A percentile compares a stretch with the other conserved stretches of the same genome.
Conservation (phyloP, 805 yeast species). For the Martiniozyma abietophila region DNA sequence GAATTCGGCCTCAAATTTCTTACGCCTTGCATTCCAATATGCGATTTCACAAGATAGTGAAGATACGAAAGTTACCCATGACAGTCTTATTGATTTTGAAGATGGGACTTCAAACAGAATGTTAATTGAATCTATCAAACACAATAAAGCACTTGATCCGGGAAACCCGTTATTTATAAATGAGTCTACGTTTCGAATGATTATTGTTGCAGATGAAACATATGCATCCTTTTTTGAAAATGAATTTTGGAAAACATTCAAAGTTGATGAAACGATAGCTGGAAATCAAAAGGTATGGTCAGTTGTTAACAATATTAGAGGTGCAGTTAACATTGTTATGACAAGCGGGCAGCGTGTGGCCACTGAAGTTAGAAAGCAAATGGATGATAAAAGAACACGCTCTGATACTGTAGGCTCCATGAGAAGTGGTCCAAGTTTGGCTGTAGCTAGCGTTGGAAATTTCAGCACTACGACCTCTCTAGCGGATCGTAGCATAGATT, state of each 20-base stretch:
- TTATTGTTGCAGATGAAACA: constrained; percentile 85
- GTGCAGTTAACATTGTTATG: constrained; percentile 81
- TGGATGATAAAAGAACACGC: constrained; percentile 55
- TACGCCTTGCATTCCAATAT: constrained; percentile 83
- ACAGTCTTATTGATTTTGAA: constrained; percentile 10
- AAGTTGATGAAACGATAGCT: constrained; percentile 36
- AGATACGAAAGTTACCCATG: neutral
- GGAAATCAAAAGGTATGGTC: constrained; percentile 31
- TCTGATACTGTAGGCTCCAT: constrained; percentile 7
- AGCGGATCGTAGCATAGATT: neutral
- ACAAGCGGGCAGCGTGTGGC: constrained; percentile 94
- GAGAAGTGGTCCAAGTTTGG: constrained; percentile 8
- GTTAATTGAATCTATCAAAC: constrained; percentile 30
- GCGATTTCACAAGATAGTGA: constrained; percentile 55
- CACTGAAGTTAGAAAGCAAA: constrained; percentile 75
- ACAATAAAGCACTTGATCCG: constrained; percentile 80
- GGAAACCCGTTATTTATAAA: constrained; percentile 64
- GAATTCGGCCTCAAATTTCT: constrained; percentile 77
- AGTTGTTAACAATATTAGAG: constrained; percentile 54
- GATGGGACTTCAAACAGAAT: constrained; percentile 19
- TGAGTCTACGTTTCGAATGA: constrained; percentile 90
- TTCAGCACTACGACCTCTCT: neutral
- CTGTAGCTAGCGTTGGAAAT: neutral
- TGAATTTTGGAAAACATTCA: constrained; percentile 59
- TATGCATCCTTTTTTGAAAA: constrained; percentile 74